Evolutionary conservation across 352 stramenopile genomes (phyloP).

Genomic region (Pythium guiyangense): DNA sequence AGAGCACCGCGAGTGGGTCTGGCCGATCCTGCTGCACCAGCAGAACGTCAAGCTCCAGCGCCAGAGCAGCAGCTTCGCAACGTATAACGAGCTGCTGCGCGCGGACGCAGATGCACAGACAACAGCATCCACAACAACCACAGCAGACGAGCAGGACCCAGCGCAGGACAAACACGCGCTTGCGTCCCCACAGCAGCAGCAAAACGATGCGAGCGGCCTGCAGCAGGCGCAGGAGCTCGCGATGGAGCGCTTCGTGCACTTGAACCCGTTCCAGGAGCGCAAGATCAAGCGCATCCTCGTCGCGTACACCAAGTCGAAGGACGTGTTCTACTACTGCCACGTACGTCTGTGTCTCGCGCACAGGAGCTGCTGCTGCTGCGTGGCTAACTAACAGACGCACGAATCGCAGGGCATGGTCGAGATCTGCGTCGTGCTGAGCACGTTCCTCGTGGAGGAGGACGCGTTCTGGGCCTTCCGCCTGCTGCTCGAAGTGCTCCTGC

Average conservation of each 20-base stretch:
- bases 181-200: neutral
- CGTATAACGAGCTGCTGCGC: conserved; percentile 52
- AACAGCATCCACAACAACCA: neutral
- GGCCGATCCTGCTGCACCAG: conserved; percentile 66
- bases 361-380: neutral
- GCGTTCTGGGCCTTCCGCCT: conserved; percentile 75
- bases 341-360: conserved; percentile 15
- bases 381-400: neutral
- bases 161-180: conserved; percentile 13
- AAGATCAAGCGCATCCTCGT: conserved; percentile 79
- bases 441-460: conserved; percentile 72
- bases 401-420: conserved; percentile 61
- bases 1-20: conserved; percentile 76
- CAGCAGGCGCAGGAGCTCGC: conserved; percentile 72
- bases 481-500: conserved; percentile 66
- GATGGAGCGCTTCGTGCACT: conserved; percentile 72
- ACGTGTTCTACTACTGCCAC: conserved; percentile 68
- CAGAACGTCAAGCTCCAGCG: conserved; percentile 62
- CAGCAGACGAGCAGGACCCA: conserved; percentile 44
- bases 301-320: conserved; percentile 71
- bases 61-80: conserved; percentile 34
- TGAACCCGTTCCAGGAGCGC: conserved; percentile 80
- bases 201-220: conserved; percentile 29
- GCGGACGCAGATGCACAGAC: conserved; percentile 8
- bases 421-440: conserved; percentile 72